Evolutionary conservation across 2,329 filamentous ascomycete species (phyloP).

Genomic region (Cylindrodendrum hubeiense): DNA sequence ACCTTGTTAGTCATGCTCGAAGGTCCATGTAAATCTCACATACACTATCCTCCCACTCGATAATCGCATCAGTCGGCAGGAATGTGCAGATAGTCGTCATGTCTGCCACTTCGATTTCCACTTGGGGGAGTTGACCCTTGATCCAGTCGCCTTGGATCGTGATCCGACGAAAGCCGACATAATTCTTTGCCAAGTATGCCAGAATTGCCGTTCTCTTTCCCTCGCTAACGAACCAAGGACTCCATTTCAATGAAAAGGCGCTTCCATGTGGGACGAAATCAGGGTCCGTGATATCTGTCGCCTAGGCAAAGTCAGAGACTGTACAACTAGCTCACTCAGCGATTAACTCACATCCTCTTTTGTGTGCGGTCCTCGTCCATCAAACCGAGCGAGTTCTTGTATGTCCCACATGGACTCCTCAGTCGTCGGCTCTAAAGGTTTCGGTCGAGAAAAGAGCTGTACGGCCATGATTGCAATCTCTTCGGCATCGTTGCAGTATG

Average conservation of each 20-base stretch:
- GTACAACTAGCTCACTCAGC: background rate
- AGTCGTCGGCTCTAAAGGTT: conserved; percentile 29
- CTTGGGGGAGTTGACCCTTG: conserved; percentile 49
- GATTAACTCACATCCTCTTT: conserved; percentile 42
- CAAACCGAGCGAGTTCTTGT: conserved; percentile 63
- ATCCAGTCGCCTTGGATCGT: conserved; percentile 54
- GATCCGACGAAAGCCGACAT: conserved; percentile 67
- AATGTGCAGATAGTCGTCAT: conserved; percentile 62
- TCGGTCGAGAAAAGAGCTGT: conserved; percentile 50
- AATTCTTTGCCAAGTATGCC: conserved; percentile 63
- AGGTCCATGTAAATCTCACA: conserved; percentile 13
- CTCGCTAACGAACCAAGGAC: conserved; percentile 60
- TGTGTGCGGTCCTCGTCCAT: conserved; percentile 59
- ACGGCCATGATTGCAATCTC: conserved; percentile 66
- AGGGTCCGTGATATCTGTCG: conserved; percentile 54
- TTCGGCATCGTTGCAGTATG: conserved; percentile 63
- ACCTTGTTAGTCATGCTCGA: conserved; percentile 18
- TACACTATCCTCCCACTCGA: conserved; percentile 68
- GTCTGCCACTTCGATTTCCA: conserved; percentile 58
- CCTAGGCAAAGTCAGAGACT: conserved; percentile 39
- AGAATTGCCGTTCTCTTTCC: conserved; percentile 57
- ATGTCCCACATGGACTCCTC: conserved; percentile 61
- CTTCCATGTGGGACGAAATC: conserved; percentile 63
- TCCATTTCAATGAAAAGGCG: conserved; percentile 66
- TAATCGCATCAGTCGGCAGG: conserved; percentile 64